Evolutionary conservation across 2,329 filamentous ascomycete species (phyloP).

Genomic region (Setomelanomma holmii): DNA sequence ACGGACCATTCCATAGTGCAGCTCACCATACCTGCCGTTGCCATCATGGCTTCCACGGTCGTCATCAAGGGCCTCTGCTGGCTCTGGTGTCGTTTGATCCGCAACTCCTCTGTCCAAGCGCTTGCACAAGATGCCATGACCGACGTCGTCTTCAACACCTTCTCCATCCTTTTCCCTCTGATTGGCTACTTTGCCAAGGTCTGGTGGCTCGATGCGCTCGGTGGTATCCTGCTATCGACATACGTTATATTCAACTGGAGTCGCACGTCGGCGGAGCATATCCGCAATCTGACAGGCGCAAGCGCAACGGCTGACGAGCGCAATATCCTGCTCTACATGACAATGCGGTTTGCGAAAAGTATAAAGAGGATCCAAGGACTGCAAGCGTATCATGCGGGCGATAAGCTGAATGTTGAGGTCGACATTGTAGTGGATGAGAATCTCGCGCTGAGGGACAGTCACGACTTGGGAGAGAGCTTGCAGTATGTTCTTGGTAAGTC

Average conservation of each 20-base stretch:
- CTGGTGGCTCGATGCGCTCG: constrained; percentile 85
- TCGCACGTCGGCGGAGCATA: constrained; percentile 75
- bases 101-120: constrained; percentile 85
- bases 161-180: constrained; percentile 86
- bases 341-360: constrained; percentile 89
- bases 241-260: constrained; percentile 85
- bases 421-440: constrained; percentile 83
- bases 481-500: constrained; percentile 75
- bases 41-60: constrained; percentile 82
- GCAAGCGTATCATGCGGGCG: constrained; percentile 83
- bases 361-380: constrained; percentile 86
- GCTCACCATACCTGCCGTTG: constrained; percentile 74
- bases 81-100: constrained; percentile 86
- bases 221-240: constrained; percentile 77
- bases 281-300: constrained; percentile 80
- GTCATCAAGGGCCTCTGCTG: constrained; percentile 83
- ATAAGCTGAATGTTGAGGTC: constrained; percentile 83
- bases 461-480: constrained; percentile 79
- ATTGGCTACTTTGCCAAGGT: constrained; percentile 76
- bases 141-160: constrained; percentile 89
- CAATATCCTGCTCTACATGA: constrained; percentile 86
- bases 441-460: constrained; percentile 77
- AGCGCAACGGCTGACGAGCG: constrained; percentile 81
- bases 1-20: constrained; percentile 73
- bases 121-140: constrained; percentile 72